Conservation (phyloP, 768 basidiomycete genomes). For the Cytidiella melzeri region DNA sequence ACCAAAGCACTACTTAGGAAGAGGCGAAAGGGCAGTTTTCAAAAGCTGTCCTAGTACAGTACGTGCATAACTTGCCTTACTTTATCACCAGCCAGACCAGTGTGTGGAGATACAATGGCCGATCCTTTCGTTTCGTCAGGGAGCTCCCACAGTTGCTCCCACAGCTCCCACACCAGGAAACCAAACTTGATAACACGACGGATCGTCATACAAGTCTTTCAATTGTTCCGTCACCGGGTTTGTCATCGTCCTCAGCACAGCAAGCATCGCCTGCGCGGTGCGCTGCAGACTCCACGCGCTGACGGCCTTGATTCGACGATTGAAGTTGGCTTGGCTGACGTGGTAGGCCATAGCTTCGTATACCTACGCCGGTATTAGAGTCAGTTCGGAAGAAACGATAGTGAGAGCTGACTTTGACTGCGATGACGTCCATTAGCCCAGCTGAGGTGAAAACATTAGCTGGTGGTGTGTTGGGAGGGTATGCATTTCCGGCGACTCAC, state of each 20-base stretch:
- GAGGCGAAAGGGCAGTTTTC: too few species aligned
- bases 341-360: conserved; percentile 95
- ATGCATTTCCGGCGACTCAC: conserved; percentile 37
- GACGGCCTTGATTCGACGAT: conserved; percentile 84
- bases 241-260: conserved; percentile 67
- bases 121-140: too few species aligned
- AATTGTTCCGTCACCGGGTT: conserved; percentile 49
- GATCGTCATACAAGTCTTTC: conserved; percentile 26
- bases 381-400: background rate
- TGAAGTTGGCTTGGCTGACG: conserved; percentile 85
- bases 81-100: background rate
- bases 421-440: conserved; percentile 88
- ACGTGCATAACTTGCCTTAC: background rate
- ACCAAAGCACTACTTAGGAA: too few species aligned
- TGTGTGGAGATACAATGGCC: conserved; percentile 5
- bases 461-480: background rate
- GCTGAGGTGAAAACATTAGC: conserved; percentile 40
- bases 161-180: too few species aligned
- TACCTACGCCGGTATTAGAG: conserved; percentile 36
- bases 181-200: background rate
- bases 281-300: conserved; percentile 93
- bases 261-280: conserved; percentile 83
- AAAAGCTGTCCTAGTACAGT: too few species aligned
- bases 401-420: conserved; percentile 55
- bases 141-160: too few species aligned